Base-by-base conservation (phyloP, 192 early-diverging fungal genomes). In the Diversispora epigaea region DNA sequence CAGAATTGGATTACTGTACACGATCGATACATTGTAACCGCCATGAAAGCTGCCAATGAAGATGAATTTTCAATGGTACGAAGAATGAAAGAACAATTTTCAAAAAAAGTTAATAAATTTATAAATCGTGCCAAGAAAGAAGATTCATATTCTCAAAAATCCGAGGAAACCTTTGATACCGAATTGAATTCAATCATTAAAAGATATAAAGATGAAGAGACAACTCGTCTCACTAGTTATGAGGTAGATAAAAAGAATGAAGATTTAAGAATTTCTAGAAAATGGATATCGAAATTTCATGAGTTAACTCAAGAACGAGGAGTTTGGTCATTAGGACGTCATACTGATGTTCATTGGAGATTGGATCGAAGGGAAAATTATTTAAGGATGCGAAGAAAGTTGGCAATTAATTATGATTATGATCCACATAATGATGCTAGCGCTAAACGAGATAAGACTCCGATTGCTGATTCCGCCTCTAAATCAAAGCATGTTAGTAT, bases 211-310 rank as follows among this genome's bases (percentile, higher is more conserved):
- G 62, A 65, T 4, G 73, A 75, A 17, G 73, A 75, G 22, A 50
- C n/a, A 44, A 40, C 21, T 14, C 61, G 73, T 11, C 12, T 75
- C 12, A 75, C 61, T 0, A 44, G 58, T 56, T 4, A 52, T 12
- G 62, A 75, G 11, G 50, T 65, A 54, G 73, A 75, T 25, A 75
- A 75, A 14, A 75, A 75, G n/a, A 75, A 65, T 75, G 73, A 75
- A 4, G 15, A 65, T 32, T 50, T 40, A 8, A 15, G 73, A 8
- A 75, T 58, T 22, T 54, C 63, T 21, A 41, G 62, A 25, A 75
- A 43, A 65, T 75, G 73, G 73, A 22, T 65, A 43, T 75, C 73
- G 11, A 75, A 65, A 14, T 75, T 75, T 55, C 73, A 75, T 55
- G 73, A 75, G 50, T 65, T 75, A 19, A 75, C 73, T 39, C 73